Evolutionary conservation across 108 stramenopile genomes (phyloP).

Genomic region (Nitzschia inconspicua): DNA sequence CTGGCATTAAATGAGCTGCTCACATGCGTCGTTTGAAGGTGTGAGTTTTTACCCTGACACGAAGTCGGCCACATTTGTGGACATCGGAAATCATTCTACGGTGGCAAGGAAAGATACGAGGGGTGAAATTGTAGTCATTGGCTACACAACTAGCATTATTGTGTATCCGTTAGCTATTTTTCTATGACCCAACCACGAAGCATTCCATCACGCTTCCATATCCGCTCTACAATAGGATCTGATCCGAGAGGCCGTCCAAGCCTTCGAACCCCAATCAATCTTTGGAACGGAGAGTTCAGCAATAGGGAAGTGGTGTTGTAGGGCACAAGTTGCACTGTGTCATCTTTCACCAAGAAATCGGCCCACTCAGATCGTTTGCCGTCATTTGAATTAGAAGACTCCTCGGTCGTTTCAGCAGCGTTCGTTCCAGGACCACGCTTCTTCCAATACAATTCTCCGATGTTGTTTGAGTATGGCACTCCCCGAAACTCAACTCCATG

Average conservation of each 20-base stretch:
- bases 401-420: constrained; percentile 11
- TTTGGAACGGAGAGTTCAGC: not conserved
- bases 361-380: constrained; percentile 79
- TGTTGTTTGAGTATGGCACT: constrained; percentile 5
- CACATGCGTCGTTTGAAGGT: too few relatives aligned
- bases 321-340: constrained; percentile 77
- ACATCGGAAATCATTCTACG: too few relatives aligned
- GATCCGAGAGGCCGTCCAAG: constrained; percentile 36
- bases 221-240: constrained; percentile 32
- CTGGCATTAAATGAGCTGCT: too few relatives aligned
- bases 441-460: constrained; percentile 31
- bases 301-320: constrained; percentile 9
- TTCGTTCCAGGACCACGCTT: constrained; percentile 9
- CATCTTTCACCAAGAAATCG: constrained; percentile 54
- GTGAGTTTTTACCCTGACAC: too few relatives aligned
- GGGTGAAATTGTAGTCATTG: too few relatives aligned
- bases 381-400: constrained; percentile 65
- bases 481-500: constrained; percentile 52
- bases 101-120: too few relatives aligned
- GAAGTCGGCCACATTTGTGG: too few relatives aligned
- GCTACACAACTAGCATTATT: too few relatives aligned
- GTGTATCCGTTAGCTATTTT: too few relatives aligned
- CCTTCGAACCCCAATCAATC: constrained; percentile 20
- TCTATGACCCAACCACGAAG: not conserved
- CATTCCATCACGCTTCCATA: constrained; percentile 14